A percentile compares a stretch with the other conserved stretches of the same genome.
phyloP scores from a whole-genome alignment of 768 basidiomycete genomes.

The Hemileccinum impolitum region DNA sequence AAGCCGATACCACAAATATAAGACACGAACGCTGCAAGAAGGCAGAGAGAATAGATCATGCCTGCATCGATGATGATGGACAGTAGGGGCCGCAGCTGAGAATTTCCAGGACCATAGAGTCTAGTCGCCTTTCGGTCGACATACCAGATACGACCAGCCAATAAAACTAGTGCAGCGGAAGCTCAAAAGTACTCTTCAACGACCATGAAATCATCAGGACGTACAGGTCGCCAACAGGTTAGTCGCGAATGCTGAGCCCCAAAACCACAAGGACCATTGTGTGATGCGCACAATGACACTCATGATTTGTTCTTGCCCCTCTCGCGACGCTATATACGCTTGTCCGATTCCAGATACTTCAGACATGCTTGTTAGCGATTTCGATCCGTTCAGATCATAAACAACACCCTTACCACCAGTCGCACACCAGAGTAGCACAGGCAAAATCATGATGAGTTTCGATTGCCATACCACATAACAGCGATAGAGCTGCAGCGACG shows the following conservation, averaged over 20 bases:
- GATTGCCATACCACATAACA: constrained; percentile 34
- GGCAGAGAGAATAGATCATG: constrained; percentile 34
- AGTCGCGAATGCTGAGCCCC: constrained; percentile 29
- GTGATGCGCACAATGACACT: constrained; percentile 30
- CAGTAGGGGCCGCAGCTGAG: constrained; percentile 18
- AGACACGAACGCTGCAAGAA: constrained; percentile 32
- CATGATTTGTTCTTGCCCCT: constrained; percentile 21
- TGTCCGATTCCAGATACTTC: constrained; percentile 19
- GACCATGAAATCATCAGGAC: neutral
- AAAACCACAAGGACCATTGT: constrained; percentile 20
- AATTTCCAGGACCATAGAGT: constrained; percentile 6
- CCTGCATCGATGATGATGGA: constrained; percentile 37
- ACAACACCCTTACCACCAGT: constrained; percentile 18
- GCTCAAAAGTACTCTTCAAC: neutral
- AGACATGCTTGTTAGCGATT: neutral
- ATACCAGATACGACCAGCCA: constrained; percentile 31
- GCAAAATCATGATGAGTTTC: constrained; percentile 24
- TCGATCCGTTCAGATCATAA: neutral
- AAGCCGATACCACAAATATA: constrained; percentile 25
- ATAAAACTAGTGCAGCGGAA: constrained; percentile 12
- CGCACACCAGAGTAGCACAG: constrained; percentile 27
- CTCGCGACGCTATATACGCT: constrained; percentile 13
- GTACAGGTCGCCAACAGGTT: constrained; percentile 34
- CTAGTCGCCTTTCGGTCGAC: constrained; percentile 21
- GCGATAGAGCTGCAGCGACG: constrained; percentile 18